These are phyloP conservation scores for Ophiostoma novo-ulmi DNA, from an alignment of 2,329 filamentous ascomycete species.

Conservation along the genomic window DNA sequence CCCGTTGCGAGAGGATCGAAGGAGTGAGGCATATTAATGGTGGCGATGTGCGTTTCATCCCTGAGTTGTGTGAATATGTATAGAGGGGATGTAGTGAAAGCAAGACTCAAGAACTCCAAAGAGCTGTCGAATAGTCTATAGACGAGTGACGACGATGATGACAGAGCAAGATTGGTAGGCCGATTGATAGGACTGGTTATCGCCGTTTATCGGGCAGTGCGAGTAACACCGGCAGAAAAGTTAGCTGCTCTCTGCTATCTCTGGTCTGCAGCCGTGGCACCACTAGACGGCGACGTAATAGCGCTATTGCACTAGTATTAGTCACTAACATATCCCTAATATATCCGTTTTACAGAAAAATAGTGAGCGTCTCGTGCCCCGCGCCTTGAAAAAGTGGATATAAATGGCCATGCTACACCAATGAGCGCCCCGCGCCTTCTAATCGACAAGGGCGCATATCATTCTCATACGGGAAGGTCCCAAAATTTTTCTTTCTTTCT, in stretches of 20 bases:
- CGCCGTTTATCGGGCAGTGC: slow-evolving; percentile 3
- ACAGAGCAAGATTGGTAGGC: not conserved
- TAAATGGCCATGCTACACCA: not conserved
- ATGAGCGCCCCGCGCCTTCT: slow-evolving; percentile 14
- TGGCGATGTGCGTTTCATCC: slow-evolving; percentile 9
- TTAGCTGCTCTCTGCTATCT: not conserved
- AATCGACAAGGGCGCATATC: slow-evolving; percentile 18
- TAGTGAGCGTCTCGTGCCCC: not conserved
- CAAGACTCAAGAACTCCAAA: not conserved
- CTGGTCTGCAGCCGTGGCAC: not conserved
- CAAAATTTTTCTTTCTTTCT: slow-evolving; percentile 17
- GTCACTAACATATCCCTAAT: not conserved
- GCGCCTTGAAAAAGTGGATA: slow-evolving; percentile 18
- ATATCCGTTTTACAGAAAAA: not conserved
- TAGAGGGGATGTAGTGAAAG: slow-evolving; percentile 1
- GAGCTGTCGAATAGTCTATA: not conserved
- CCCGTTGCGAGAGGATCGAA: slow-evolving; percentile 27
- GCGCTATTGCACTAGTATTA: not conserved
- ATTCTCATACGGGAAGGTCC: slow-evolving; percentile 7
- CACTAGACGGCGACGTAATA: slow-evolving; percentile 9
- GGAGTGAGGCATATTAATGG: slow-evolving; percentile 31
- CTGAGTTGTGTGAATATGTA: not conserved
- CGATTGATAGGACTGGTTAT: slow-evolving; percentile 9
- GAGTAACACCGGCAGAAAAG: not conserved
- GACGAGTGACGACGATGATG: not conserved